Conservation (phyloP, 352 stramenopile genomes). For the Globisporangium uncinulatum region DNA sequence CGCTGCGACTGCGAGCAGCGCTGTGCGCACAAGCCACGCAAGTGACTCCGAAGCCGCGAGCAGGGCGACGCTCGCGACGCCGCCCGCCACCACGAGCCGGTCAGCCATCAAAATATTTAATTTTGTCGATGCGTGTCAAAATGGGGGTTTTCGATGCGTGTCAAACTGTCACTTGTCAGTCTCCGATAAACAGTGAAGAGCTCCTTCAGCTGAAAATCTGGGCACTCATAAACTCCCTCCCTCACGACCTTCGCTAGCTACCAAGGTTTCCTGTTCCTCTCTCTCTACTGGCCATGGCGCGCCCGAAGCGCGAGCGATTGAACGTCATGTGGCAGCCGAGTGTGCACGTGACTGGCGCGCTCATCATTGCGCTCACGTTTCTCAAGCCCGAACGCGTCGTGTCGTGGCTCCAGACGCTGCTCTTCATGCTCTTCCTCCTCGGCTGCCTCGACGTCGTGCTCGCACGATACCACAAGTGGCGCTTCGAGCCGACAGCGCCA, state of each 20-base stretch:
- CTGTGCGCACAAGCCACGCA: neutral
- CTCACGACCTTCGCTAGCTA: neutral
- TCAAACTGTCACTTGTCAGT: no score
- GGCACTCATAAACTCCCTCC: no score
- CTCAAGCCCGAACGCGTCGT: constrained; percentile 33
- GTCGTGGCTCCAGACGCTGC: constrained; percentile 26
- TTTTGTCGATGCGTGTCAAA: neutral
- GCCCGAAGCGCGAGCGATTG: constrained; percentile 18
- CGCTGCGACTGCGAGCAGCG: constrained; percentile 46
- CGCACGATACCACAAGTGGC: constrained; percentile 62
- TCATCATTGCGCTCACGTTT: constrained; percentile 45
- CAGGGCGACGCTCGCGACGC: neutral
- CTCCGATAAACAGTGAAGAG: no score
- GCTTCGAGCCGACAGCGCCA: constrained; percentile 40
- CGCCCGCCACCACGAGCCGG: neutral
- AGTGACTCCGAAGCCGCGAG: neutral
- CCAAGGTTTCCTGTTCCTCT: neutral
- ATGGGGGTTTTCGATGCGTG: no score
- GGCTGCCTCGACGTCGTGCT: constrained; percentile 53
- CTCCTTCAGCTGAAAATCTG: no score
- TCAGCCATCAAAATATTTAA: neutral
- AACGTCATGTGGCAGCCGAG: constrained; percentile 30
- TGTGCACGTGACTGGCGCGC: constrained; percentile 38
- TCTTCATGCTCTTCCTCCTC: constrained; percentile 54
- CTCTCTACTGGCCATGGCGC: constrained; percentile 1